Conservation (phyloP, 2,329 filamentous ascomycete species). For the Diplodia corticola region DNA sequence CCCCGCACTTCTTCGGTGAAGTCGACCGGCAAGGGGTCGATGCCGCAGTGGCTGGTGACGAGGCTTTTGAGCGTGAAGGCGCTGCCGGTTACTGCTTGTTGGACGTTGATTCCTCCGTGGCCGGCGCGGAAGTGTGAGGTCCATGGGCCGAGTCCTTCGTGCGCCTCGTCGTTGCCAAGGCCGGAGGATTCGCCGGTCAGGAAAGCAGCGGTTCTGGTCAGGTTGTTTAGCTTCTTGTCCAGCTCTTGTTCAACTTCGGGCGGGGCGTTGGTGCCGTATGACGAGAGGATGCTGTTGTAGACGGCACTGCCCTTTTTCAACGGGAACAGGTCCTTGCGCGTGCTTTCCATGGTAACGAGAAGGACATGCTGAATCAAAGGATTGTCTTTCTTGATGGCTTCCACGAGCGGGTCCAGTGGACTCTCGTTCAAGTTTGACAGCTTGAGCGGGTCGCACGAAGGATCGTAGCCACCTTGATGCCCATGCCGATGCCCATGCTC, state of each 20-base stretch:
- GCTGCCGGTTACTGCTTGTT: constrained; percentile 41
- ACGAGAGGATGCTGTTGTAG: constrained; percentile 33
- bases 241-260: constrained; percentile 24
- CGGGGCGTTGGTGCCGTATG: constrained; percentile 28
- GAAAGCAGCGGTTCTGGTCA: constrained; percentile 38
- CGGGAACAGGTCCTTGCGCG: constrained; percentile 45
- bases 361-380: constrained; percentile 41
- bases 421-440: constrained; percentile 40
- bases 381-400: constrained; percentile 34
- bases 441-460: constrained; percentile 39
- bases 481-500: neutral
- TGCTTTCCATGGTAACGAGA: constrained; percentile 42
- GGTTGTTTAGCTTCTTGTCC: constrained; percentile 31
- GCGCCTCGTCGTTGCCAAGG: constrained; percentile 28
- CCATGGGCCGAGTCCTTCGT: neutral
- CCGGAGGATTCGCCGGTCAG: constrained; percentile 39
- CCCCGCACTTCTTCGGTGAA: constrained; percentile 40
- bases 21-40: constrained; percentile 43
- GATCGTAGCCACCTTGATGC: constrained; percentile 31
- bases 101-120: constrained; percentile 30
- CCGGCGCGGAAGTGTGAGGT: constrained; percentile 6
- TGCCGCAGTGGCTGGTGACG: constrained; percentile 43
- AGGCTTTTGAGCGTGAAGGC: constrained; percentile 44
- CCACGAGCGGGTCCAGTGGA: constrained; percentile 34
- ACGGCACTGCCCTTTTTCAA: constrained; percentile 39